phyloP scores from a whole-genome alignment of 805 yeast genomes.

The Metschnikowia colocasiae region DNA sequence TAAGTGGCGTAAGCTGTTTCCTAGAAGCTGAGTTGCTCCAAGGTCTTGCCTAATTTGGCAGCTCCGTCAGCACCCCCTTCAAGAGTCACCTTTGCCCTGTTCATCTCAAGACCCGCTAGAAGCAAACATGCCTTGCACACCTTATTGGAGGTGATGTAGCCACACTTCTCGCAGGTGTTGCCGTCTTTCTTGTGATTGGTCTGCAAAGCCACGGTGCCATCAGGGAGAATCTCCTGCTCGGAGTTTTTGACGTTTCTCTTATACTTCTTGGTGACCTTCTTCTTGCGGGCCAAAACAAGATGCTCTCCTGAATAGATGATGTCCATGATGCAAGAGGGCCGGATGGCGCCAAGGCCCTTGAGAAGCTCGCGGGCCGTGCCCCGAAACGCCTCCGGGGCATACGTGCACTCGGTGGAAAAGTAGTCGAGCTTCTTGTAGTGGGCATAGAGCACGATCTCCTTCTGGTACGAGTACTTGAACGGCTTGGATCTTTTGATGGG shows the following conservation, averaged over 20 bases:
- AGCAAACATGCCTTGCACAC: slow-evolving; percentile 92
- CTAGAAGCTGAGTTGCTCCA: slow-evolving; percentile 64
- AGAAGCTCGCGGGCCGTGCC: slow-evolving; percentile 94
- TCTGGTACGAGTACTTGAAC: slow-evolving; percentile 91
- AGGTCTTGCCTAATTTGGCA: slow-evolving; percentile 54
- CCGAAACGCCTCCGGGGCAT: slow-evolving; percentile 97
- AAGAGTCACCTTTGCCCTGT: slow-evolving; percentile 61
- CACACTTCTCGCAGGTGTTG: slow-evolving; percentile 81
- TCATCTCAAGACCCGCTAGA: slow-evolving; percentile 76
- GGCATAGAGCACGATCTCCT: slow-evolving; percentile 95
- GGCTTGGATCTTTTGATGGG: slow-evolving; percentile 95
- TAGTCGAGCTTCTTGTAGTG: slow-evolving; percentile 94
- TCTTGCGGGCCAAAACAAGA: slow-evolving; percentile 60
- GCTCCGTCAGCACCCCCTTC: slow-evolving; percentile 62
- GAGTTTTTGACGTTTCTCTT: slow-evolving; percentile 21
- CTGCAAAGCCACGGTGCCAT: slow-evolving; percentile 56
- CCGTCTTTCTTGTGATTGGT: slow-evolving; percentile 57
- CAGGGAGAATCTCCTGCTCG: slow-evolving; percentile 53
- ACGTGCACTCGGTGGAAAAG: slow-evolving; percentile 95
- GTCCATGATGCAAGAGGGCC: slow-evolving; percentile 93
- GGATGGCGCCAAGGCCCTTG: slow-evolving; percentile 82
- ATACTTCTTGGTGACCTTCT: slow-evolving; percentile 37
- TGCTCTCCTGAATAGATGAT: slow-evolving; percentile 93
- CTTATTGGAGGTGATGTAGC: slow-evolving; percentile 82
- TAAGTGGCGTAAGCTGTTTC: not conserved